Evolutionary conservation across 768 basidiomycete genomes (phyloP), one percentile per base, ranked within the genome.

Genomic region (Hygrocybe punicea): DNA sequence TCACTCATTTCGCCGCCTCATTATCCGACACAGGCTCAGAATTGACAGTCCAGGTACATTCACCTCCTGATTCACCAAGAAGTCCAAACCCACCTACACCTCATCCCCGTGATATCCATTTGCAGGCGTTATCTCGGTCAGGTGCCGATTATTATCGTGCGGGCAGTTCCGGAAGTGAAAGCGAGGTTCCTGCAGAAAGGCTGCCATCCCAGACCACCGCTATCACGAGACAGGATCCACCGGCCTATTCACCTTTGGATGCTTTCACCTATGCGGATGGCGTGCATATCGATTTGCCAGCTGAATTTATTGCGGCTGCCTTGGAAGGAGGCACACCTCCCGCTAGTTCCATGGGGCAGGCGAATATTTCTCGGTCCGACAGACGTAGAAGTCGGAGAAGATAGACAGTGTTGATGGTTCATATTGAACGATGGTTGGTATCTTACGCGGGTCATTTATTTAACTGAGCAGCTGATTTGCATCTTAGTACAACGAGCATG

Each of bases 241-340:
- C 92, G 23, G 89, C 88, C 16, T 93, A 93, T 73, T 91, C 91
- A 6, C 91, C 91, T n/a, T 72, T 93, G 65, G 91, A 93, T 66
- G 85, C 90, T n/a, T 89, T 78, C 63, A 81, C 84, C 23, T 91
- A 92, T 65, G 77, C 85, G 51, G 93, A 92, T 40, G 94, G 93
- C 29, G 91, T 96, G n/a, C 90, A 91, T 51, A 86, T 95, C 48
- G 92, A 97, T 71, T 77, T 97, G 34, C 94, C 94, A 23, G 91
- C 93, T 34, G 94, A 97, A 63, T 82, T 96, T 56, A 93, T 97
- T 63, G 82, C 91, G 21, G 91, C 91, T 47, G 92, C 93, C 7
- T 72, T 97, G 63, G 94, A 93, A 71, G 87, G 87, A 7, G 79
- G 77, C 44, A 69, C 81, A 14, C 74, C 89, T 34, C 87, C 89